Base-by-base conservation (phyloP, 2,329 filamentous ascomycete genomes). In the Colletotrichum eremochloae region DNA sequence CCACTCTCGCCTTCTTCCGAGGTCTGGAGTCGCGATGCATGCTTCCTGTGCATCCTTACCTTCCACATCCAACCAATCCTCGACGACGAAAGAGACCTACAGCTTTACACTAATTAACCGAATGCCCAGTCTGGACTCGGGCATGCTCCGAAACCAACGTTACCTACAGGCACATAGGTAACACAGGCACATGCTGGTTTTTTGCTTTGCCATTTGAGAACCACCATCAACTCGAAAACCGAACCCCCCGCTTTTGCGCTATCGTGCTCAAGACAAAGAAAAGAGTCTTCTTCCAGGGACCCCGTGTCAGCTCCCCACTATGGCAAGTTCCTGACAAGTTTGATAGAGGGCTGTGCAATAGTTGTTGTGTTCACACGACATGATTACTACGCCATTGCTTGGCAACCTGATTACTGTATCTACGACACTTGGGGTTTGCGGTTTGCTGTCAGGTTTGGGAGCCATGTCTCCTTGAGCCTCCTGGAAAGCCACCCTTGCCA, bases 141-240 rank as follows among this genome's bases (percentile, higher is more conserved):
- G 60, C 70, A 72, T 61, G 64, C 68, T 70, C 70, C 70, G 66
- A 72, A 38, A 55, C 61, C 61, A 70, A 70, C 33, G 61, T 65
- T 70, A 62, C 66, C 31, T 40, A 31, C 56, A 67, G 40, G 56
- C 20, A 11, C 46, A n/a, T n/a, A 63, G 20, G 8, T 6, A 42
- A 50, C 52, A 31, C 55, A 61, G 46, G 3, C n/a, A 46, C 50
- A 48, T 33, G 52, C 53, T 33, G n/a, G n/a, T 6, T 61, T 55
- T 3, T 65, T 31, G 66, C 64, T 64, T 68, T 61, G 55, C 53
- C 55, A 65, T 56, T 42, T 33, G 57, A 20, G 40, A 64, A 46
- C 36, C 38, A 29, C 36, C 38, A 29, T 63, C 58, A 63, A 56
- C 61, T 57, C 63, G 48, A 57, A 40, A 48, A 36, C 40, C 57